Percentiles rank a stretch among this genome's conserved stretches.
Evolutionary conservation across 352 stramenopile genomes (phyloP).

Genomic region (Hyaloperonospora brassicae): DNA sequence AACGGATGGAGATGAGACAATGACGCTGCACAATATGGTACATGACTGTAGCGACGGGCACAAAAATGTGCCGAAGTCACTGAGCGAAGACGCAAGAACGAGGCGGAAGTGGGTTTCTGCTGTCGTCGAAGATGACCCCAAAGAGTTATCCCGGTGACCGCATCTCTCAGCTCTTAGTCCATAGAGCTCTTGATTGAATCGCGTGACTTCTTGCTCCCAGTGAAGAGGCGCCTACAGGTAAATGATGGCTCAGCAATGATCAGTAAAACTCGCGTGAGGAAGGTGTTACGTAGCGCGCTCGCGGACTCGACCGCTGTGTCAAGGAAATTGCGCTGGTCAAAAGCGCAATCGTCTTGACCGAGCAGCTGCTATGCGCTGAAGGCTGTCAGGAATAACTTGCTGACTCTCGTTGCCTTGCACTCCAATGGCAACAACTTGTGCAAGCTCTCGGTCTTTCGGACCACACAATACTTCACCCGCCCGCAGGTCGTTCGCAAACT

Average conservation of each 20-base stretch:
- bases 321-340: constrained; percentile 38
- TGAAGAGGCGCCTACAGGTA: constrained; percentile 35
- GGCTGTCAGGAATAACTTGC: constrained; percentile 60
- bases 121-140: constrained; percentile 61
- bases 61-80: constrained; percentile 63
- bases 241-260: not conserved
- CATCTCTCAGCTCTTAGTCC: constrained; percentile 51
- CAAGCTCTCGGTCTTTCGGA: constrained; percentile 78
- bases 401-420: constrained; percentile 74
- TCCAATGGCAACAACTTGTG: constrained; percentile 73
- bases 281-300: constrained; percentile 25
- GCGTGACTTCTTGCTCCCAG: constrained; percentile 63
- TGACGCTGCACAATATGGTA: constrained; percentile 60
- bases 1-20: constrained; percentile 51
- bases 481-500: constrained; percentile 53
- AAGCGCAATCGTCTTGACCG: constrained; percentile 36
- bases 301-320: constrained; percentile 65
- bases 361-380: constrained; percentile 71
- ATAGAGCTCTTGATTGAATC: constrained; percentile 65
- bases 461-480: constrained; percentile 72
- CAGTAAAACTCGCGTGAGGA: too few species aligned
- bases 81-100: constrained; percentile 37
- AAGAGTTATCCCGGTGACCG: constrained; percentile 65
- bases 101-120: constrained; percentile 73
- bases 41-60: constrained; percentile 59